Evolutionary conservation across 2,329 filamentous ascomycete species (phyloP), one percentile per base, ranked within the genome.

Genomic region (Cladosporium sp.): DNA sequence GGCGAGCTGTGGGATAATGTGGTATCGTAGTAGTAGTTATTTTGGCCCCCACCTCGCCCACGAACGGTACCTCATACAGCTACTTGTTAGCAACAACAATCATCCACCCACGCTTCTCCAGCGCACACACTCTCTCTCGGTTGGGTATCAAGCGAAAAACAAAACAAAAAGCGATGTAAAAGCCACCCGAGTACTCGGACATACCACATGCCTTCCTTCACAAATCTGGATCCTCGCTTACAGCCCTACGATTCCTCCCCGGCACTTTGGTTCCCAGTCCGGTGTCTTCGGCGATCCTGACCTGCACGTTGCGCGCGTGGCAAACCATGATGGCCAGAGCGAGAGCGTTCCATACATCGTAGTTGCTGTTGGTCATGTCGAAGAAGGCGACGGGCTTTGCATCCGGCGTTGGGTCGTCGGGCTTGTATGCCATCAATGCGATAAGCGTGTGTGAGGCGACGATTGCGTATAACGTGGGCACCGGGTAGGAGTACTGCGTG

Each of bases 331-430:
- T 85, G 0, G 86, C 84, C 59, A 88, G 69, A 0, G 85, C 85
- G 4, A 88, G 76, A 4, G 83, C 80, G 71, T 87, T 87, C 86
- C 86, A 89, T 1, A 88, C 85, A 71, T 88, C 86, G 67, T 85
- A 83, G 1, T 81, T 81, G 10, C 75, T 73, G 52, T 85, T 80
- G 4, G 79, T 79, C 65, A 87, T 82, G 71, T 88, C 83, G 69
- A 87, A 85, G 62, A 82, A 80, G 5, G 80, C 82, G 59, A 88
- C 80, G 15, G 71, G 36, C 68, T 71, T 28, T 58, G 72, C 65
- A 64, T 69, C 69, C n/a, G 57, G 59, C 3, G 51, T 59, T 71
- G 69, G 55, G 2, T 80, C 77, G 21, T 80, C 75, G 1, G 80
- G 77, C 62, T 84, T 78, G 44, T 82, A 82, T 7, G 83, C 84